These are phyloP conservation scores for Rubia occidens DNA, from an alignment of 305 asterid species.

Conservation along the genomic window DNA sequence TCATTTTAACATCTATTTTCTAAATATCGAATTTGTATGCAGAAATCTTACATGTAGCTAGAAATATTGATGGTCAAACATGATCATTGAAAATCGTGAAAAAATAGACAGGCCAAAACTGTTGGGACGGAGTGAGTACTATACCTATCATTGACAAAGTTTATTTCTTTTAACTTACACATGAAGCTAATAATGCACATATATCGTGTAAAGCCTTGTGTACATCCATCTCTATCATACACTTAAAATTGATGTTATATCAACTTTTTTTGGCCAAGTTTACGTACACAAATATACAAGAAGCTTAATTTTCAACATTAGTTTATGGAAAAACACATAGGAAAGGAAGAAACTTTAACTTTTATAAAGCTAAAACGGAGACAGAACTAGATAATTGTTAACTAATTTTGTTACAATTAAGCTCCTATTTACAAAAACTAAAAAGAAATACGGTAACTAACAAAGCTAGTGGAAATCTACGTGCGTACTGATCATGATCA, in stretches of 20 bases:
- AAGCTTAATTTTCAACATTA: not conserved
- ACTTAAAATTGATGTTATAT: not conserved
- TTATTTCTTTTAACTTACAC: not conserved
- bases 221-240: not conserved
- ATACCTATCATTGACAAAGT: not conserved
- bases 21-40: too few species aligned
- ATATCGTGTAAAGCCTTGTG: not conserved
- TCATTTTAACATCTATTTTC: too few species aligned
- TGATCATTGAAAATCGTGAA: too few species aligned
- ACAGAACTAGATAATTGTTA: not conserved
- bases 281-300: not conserved
- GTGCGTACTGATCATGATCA: not conserved
- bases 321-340: not conserved
- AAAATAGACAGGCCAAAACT: too few species aligned
- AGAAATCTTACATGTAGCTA: too few species aligned
- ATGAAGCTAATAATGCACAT: not conserved
- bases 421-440: constrained; percentile 10
- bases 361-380: not conserved
- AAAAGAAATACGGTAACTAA: not conserved
- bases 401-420: not conserved
- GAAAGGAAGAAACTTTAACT: not conserved
- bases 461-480: not conserved
- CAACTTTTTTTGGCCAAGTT: too few species aligned
- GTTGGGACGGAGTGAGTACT: too few species aligned
- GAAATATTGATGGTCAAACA: too few species aligned